phyloP scores from a whole-genome alignment of 2,329 filamentous ascomycete species.

The Pseudogymnoascus sp. region DNA sequence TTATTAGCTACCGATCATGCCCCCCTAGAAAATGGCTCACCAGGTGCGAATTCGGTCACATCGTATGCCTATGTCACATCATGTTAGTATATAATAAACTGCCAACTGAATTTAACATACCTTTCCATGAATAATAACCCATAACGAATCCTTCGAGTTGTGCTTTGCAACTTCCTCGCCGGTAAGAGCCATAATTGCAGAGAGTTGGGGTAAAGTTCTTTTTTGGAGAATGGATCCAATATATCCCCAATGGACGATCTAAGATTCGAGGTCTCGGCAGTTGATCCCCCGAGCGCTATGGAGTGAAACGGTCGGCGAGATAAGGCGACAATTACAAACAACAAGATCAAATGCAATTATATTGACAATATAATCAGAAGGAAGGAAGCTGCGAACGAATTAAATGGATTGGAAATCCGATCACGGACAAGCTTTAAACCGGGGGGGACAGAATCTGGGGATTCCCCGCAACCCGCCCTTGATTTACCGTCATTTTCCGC shows the following conservation, averaged over 20 bases:
- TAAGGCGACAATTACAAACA: not conserved
- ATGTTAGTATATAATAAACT: slow-evolving; percentile 29
- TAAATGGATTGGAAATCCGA: not conserved
- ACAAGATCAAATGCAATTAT: not conserved
- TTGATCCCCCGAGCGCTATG: not conserved
- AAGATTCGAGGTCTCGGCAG: not conserved
- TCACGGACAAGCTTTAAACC: not conserved
- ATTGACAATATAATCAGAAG: not conserved
- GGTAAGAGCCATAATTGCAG: slow-evolving; percentile 31
- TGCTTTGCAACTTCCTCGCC: slow-evolving; percentile 61
- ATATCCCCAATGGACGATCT: not conserved
- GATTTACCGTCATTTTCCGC: not conserved
- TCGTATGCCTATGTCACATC: slow-evolving; percentile 75
- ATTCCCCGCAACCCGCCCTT: not conserved
- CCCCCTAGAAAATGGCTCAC: slow-evolving; percentile 32
- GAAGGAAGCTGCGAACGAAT: not conserved
- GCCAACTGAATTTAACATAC: not conserved
- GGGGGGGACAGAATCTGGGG: not conserved
- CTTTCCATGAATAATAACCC: slow-evolving; percentile 75
- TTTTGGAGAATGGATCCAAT: not conserved
- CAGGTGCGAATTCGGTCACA: slow-evolving; percentile 80
- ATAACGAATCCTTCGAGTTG: slow-evolving; percentile 74
- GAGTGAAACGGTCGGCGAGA: not conserved
- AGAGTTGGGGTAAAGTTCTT: not conserved
- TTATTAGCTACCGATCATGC: slow-evolving; percentile 12